Conservation (phyloP, 2,329 filamentous ascomycete genomes). For the Alternaria gansuensis region DNA sequence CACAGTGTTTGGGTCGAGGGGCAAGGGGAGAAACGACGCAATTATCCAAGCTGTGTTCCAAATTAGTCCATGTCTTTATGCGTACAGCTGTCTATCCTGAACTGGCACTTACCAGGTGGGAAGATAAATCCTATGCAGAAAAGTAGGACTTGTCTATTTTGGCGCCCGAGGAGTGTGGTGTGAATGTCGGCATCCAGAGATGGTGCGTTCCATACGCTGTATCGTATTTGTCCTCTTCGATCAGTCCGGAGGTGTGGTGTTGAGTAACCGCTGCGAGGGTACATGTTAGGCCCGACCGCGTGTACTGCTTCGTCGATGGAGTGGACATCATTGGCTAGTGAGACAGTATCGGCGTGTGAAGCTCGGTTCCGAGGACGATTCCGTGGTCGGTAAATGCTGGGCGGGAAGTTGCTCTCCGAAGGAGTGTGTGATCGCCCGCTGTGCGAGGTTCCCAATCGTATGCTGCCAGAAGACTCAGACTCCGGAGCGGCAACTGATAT, state of each 20-base stretch:
- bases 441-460: conserved; percentile 46
- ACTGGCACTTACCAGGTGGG: conserved; percentile 62
- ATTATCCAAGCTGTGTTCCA: conserved; percentile 74
- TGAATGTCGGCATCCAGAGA: conserved; percentile 71
- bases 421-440: conserved; percentile 51
- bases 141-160: conserved; percentile 77
- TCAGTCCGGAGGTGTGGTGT: conserved; percentile 52
- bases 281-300: conserved; percentile 40
- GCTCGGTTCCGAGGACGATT: conserved; percentile 48
- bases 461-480: conserved; percentile 46
- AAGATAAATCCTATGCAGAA: conserved; percentile 82
- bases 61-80: conserved; percentile 30
- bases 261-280: conserved; percentile 38
- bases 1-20: conserved; percentile 60
- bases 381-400: conserved; percentile 51
- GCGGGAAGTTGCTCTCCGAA: conserved; percentile 50
- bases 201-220: conserved; percentile 77
- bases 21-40: conserved; percentile 77
- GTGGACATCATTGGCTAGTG: conserved; percentile 38
- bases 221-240: conserved; percentile 57
- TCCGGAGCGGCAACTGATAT: conserved; percentile 48
- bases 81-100: conserved; percentile 6
- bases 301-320: conserved; percentile 44
- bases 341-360: conserved; percentile 44
- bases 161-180: conserved; percentile 68